phyloP scores from a whole-genome alignment of 768 basidiomycete genomes.

The Paxillus rubicundulus region DNA sequence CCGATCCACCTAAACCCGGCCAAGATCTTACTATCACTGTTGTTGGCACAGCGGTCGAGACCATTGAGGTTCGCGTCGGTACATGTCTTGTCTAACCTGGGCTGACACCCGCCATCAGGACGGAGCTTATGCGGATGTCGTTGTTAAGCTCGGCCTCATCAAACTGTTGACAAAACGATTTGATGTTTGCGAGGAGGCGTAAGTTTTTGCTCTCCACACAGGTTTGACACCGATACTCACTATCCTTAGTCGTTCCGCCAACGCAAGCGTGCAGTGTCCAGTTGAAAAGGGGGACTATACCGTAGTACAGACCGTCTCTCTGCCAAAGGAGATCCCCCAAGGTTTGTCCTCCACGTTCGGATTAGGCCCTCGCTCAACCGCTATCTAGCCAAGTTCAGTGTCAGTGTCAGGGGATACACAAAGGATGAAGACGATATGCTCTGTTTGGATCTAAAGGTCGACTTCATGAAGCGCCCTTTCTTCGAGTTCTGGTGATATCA shows the following conservation, averaged over 20 bases:
- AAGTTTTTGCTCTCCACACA: conserved; percentile 34
- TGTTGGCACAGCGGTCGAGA: conserved; percentile 51
- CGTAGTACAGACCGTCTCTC: conserved; percentile 78
- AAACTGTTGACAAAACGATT: conserved; percentile 83
- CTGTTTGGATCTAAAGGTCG: conserved; percentile 76
- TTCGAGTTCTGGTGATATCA: conserved; percentile 25
- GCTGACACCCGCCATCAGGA: conserved; percentile 50
- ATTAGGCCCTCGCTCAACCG: conserved; percentile 3
- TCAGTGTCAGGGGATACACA: conserved; percentile 69
- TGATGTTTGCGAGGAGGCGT: conserved; percentile 94
- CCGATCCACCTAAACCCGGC: conserved; percentile 90
- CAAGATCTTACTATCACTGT: conserved; percentile 85
- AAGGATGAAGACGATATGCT: conserved; percentile 69
- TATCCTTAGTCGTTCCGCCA: conserved; percentile 59
- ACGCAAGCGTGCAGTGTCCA: conserved; percentile 82
- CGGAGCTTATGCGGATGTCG: conserved; percentile 86
- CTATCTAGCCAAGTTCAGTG: conserved; percentile 74
- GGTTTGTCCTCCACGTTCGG: conserved; percentile 39
- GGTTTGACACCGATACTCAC: background rate
- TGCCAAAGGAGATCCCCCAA: conserved; percentile 90
- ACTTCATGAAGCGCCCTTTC: conserved; percentile 58
- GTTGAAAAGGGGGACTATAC: conserved; percentile 66
- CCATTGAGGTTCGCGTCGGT: conserved; percentile 57
- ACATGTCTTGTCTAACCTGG: background rate
- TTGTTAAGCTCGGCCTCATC: conserved; percentile 90